phyloP scores from a whole-genome alignment of 768 basidiomycete species.

The Rhizopogon vulgaris region DNA sequence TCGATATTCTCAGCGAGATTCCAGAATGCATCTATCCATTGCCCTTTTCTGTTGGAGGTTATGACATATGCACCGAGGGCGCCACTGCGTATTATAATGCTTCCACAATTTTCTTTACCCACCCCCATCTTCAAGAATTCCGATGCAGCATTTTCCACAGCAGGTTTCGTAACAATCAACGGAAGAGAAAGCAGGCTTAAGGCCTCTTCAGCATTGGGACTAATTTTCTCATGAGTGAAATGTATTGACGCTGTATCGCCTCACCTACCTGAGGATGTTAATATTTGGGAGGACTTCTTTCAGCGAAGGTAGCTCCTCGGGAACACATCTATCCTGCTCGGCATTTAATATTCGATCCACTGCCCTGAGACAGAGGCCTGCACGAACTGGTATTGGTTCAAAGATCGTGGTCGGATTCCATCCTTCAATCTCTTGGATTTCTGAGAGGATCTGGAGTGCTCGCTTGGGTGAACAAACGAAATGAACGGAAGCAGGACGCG shows the following conservation, averaged over 20 bases:
- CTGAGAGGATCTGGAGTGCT: conserved; percentile 58
- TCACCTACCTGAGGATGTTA: conserved; percentile 57
- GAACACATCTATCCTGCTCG: conserved; percentile 66
- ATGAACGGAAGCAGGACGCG: conserved; percentile 53
- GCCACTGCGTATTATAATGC: conserved; percentile 73
- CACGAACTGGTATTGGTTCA: conserved; percentile 80
- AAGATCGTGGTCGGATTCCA: conserved; percentile 73
- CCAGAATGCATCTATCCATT: conserved; percentile 80
- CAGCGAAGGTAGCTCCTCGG: conserved; percentile 70
- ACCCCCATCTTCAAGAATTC: conserved; percentile 58
- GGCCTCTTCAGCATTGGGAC: conserved; percentile 87
- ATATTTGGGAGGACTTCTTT: conserved; percentile 51
- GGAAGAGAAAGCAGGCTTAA: conserved; percentile 57
- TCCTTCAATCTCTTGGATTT: conserved; percentile 43
- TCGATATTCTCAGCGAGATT: conserved; percentile 29
- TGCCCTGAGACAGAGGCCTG: neutral
- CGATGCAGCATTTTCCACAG: conserved; percentile 63
- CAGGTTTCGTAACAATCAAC: conserved; percentile 30
- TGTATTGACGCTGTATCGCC: neutral
- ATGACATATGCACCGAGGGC: conserved; percentile 64
- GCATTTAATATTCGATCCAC: conserved; percentile 1
- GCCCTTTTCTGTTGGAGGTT: conserved; percentile 31
- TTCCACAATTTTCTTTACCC: conserved; percentile 42
- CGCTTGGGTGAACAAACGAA: conserved; percentile 82
- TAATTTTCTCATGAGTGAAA: conserved; percentile 19